Evolutionary conservation across 345 rosid genomes (phyloP), one percentile per base, ranked within the genome.

Genomic region (Salix suchowensis): DNA sequence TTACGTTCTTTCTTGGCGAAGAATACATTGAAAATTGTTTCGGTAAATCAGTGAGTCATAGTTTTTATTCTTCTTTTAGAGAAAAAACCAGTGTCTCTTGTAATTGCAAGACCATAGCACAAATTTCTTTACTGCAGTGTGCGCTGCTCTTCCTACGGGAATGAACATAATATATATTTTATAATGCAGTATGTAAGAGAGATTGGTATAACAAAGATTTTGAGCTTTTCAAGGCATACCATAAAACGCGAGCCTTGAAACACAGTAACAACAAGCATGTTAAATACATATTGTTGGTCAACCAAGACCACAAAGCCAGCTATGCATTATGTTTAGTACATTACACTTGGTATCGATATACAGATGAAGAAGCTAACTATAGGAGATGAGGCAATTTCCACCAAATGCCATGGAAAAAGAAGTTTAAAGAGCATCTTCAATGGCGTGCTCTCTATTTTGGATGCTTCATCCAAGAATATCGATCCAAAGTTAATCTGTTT

Each of bases 401-500:
- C 66, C 62, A 37, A 55, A 67, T 24, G 7, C 69, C 11, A 58
- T 19, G 74, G 79, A 52, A 58, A 54, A 58, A 76, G 71, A 54
- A 62, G 77, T 50, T 64, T 40, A 74, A 78, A 69, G 32, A 21
- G 36, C 60, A 61, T 13, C 13, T 18, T 58, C 50, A 61, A 71
- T 67, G 60, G 11, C 12, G 72, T 44, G 67, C 54, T 36, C 61
- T 61, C 70, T 36, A 36, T 36, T 34, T 82, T 58, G 75, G 70
- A 62, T 68, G 70, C 75, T 74, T 64, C 75, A 37, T 39, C 21
- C 19, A 54, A 16, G 37, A 70, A 76, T 74, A 44, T 42, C 62
- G 32, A 67, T 37, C 26, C 16, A 23, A 71, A 24, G 70, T 85
- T 78, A 84, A 70, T 82, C 91, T 70, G 70, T 73, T 76, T 83